Conservation (phyloP, 176 grass and related monocot genomes). For the bread wheat (Triticum aestivum) region DNA sequence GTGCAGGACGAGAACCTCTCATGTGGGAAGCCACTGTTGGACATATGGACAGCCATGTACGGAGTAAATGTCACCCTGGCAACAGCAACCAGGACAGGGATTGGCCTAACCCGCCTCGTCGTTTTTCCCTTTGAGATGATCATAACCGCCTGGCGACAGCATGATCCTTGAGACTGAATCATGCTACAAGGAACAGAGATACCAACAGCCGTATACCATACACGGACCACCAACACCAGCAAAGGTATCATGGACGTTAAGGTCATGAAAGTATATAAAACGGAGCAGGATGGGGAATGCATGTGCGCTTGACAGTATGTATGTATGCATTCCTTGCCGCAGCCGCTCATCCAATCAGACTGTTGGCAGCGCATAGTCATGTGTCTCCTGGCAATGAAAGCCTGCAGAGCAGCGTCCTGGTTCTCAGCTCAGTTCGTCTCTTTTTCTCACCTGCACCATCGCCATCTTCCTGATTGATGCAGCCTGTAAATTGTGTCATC, state of each 20-base stretch:
- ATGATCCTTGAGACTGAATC: constrained; percentile 8
- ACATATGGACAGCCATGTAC: background rate
- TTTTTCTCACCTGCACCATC: background rate
- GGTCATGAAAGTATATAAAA: background rate
- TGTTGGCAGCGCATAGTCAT: background rate
- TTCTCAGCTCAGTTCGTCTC: background rate
- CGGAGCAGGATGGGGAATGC: background rate
- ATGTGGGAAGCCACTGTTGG: background rate
- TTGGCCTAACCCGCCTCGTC: background rate
- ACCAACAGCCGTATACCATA: background rate
- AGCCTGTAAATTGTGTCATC: background rate
- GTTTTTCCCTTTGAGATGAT: background rate
- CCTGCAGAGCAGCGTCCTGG: background rate
- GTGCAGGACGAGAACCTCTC: background rate
- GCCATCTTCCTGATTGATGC: background rate
- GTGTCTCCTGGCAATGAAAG: too few species aligned
- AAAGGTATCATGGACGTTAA: background rate
- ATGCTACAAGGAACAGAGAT: constrained; percentile 9
- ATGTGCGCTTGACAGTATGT: constrained; percentile 30
- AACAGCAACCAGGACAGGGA: constrained; percentile 8
- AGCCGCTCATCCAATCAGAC: constrained; percentile 5
- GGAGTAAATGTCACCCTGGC: background rate
- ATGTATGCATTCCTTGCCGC: constrained; percentile 35
- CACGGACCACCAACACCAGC: constrained; percentile 24
- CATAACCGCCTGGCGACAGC: background rate